Evolutionary conservation across 2,329 filamentous ascomycete species (phyloP).

Genomic region (Penicillium psychrosexuale): DNA sequence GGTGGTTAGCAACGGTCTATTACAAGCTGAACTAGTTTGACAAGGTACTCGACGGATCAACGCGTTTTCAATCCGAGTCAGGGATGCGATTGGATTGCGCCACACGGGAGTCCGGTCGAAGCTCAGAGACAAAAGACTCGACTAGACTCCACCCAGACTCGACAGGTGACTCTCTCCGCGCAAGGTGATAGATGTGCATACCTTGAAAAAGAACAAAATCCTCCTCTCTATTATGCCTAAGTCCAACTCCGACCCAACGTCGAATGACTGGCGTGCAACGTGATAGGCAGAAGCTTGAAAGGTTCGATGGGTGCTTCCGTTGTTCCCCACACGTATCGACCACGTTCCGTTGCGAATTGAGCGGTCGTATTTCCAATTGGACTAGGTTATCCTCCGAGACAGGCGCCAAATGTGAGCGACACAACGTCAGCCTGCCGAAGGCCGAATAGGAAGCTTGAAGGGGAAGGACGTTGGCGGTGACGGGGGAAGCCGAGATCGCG

Average conservation of each 20-base stretch:
- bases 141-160: background rate
- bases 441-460: background rate
- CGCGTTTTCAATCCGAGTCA: conserved; percentile 19
- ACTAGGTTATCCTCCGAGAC: conserved; percentile 18
- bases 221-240: conserved; percentile 3
- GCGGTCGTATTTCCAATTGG: conserved; percentile 23
- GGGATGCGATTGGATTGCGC: conserved; percentile 19
- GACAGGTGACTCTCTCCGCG: background rate
- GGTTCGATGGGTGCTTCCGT: conserved; percentile 14
- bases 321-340: conserved; percentile 23
- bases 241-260: background rate
- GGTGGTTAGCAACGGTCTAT: conserved; percentile 9
- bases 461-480: background rate
- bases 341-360: conserved; percentile 21
- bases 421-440: background rate
- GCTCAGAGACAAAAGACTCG: conserved; percentile 14
- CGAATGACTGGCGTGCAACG: background rate
- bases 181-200: conserved; percentile 5
- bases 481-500: background rate
- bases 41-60: conserved; percentile 2
- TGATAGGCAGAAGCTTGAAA: conserved; percentile 9
- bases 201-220: background rate
- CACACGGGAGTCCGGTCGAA: conserved; percentile 1
- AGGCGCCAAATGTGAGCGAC: conserved; percentile 4
- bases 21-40: background rate